phyloP scores from a whole-genome alignment of 495 filamentous ascomycete genomes.

The Aspergillus bertholletiae region DNA sequence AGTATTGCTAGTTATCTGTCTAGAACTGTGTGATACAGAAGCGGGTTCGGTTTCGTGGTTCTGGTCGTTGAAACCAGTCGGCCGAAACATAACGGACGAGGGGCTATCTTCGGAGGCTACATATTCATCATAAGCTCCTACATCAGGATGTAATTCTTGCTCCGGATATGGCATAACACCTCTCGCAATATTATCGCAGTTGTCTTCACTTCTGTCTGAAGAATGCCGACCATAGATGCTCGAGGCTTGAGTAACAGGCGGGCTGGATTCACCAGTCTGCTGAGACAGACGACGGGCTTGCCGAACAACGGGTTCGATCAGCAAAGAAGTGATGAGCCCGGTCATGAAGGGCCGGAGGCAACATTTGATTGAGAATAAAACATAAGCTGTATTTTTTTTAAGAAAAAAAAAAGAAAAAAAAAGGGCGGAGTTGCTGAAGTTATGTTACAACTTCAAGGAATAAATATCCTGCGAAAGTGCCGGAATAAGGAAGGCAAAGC shows the following conservation, averaged over 20 bases:
- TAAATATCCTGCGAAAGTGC: not conserved
- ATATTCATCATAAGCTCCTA: slow-evolving; percentile 12
- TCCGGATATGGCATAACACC: slow-evolving; percentile 6
- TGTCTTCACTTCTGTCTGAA: not conserved
- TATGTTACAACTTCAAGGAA: not conserved
- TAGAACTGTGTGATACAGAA: not conserved
- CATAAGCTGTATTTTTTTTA: not conserved
- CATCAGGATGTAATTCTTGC: slow-evolving; percentile 11
- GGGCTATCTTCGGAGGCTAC: slow-evolving; percentile 23
- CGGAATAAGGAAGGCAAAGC: slow-evolving; percentile 10
- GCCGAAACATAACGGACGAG: slow-evolving; percentile 20
- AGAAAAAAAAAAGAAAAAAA: too few species aligned
- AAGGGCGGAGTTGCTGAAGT: not conserved
- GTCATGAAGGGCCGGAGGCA: slow-evolving; percentile 53
- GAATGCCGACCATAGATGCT: slow-evolving; percentile 16
- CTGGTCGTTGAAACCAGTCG: slow-evolving; percentile 28
- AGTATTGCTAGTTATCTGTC: not conserved
- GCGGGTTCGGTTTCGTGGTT: slow-evolving; percentile 15
- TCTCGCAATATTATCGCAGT: slow-evolving; percentile 3
- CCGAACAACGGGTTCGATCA: slow-evolving; percentile 74
- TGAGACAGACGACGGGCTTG: slow-evolving; percentile 68
- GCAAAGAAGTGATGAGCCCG: slow-evolving; percentile 66
- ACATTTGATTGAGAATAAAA: slow-evolving; percentile 15
- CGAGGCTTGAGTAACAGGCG: slow-evolving; percentile 9
- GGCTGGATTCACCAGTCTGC: slow-evolving; percentile 14